Evolutionary conservation across 257 asterid species (phyloP).

Genomic region (Nemophila menziesii): DNA sequence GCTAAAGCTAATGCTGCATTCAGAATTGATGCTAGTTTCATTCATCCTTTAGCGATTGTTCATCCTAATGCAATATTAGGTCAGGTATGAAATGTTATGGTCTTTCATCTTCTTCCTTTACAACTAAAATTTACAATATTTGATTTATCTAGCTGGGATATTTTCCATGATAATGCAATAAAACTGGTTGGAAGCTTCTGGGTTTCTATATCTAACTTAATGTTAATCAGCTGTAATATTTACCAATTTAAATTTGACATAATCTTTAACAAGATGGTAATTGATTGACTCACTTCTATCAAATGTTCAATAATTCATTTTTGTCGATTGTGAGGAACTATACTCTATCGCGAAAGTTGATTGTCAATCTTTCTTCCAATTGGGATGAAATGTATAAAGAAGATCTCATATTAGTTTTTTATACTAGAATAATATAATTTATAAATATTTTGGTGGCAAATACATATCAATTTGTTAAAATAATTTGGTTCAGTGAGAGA

Average conservation of each 20-base stretch:
- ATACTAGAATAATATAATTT: too few species aligned
- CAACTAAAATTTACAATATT: neutral
- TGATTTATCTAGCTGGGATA: neutral
- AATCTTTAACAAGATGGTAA: neutral
- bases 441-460: too few species aligned
- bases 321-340: too few species aligned
- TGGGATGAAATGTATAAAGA: too few species aligned
- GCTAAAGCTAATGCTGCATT: conserved; percentile 19
- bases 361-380: too few species aligned
- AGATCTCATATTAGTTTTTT: too few species aligned
- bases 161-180: neutral
- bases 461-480: too few species aligned
- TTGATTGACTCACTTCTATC: too few species aligned
- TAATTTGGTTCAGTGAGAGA: too few species aligned
- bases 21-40: conserved; percentile 17
- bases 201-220: neutral
- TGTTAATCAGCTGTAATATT: too few species aligned
- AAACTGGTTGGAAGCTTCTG: neutral
- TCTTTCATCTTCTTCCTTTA: neutral
- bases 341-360: too few species aligned
- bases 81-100: conserved; percentile 32
- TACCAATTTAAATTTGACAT: neutral
- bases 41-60: conserved; percentile 65
- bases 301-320: too few species aligned
- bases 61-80: conserved; percentile 57